Evolutionary conservation across 1,139 yeast genomes (phyloP).

Genomic region (Scheffersomyces titani): DNA sequence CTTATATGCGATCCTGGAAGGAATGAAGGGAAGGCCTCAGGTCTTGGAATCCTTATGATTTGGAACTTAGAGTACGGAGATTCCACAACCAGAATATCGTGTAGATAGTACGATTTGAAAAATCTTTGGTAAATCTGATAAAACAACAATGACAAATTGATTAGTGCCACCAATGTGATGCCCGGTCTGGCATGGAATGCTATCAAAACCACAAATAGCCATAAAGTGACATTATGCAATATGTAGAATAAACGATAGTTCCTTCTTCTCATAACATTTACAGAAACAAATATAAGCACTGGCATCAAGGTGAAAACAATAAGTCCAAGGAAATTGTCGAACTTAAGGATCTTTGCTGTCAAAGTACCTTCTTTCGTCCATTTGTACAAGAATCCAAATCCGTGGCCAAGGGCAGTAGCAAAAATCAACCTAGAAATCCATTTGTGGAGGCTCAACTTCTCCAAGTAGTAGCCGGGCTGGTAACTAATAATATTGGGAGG

Average conservation of each 20-base stretch:
- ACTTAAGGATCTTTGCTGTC: constrained; percentile 36
- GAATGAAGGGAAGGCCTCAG: constrained; percentile 27
- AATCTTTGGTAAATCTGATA: constrained; percentile 27
- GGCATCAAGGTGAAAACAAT: constrained; percentile 45
- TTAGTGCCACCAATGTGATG: constrained; percentile 28
- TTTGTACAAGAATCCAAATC: constrained; percentile 50
- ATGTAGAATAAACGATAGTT: constrained; percentile 35
- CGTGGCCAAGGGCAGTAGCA: constrained; percentile 54
- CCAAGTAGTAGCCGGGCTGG: constrained; percentile 43
- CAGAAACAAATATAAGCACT: constrained; percentile 53
- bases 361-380: constrained; percentile 45
- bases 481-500: constrained; percentile 34
- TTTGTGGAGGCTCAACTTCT: constrained; percentile 64
- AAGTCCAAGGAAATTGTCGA: constrained; percentile 65
- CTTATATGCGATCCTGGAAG: constrained; percentile 42
- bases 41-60: constrained; percentile 27
- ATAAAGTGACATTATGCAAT: constrained; percentile 33
- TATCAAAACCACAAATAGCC: constrained; percentile 31
- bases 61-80: constrained; percentile 22
- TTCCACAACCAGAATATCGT: constrained; percentile 9
- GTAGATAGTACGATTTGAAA: constrained; percentile 5
- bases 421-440: constrained; percentile 76
- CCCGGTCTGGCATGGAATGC: constrained; percentile 48
- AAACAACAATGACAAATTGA: constrained; percentile 21
- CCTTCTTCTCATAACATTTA: constrained; percentile 32